Base-by-base conservation (phyloP, 2,329 filamentous ascomycete genomes). In the Xylariaceae sp. region DNA sequence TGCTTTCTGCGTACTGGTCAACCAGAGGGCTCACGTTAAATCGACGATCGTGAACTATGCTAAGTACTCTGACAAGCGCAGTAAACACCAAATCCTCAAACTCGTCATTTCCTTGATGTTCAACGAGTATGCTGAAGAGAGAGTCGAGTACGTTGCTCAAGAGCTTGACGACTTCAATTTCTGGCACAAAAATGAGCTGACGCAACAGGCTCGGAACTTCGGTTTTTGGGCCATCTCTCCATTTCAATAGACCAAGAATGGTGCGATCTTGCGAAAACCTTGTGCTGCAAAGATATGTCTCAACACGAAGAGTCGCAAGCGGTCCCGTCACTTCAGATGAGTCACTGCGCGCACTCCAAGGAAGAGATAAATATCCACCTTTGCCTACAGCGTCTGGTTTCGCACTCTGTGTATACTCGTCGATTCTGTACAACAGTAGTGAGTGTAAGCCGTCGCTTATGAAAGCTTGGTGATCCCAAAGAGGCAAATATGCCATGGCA, bases 141-240 rank as follows among this genome's bases (percentile, higher is more conserved):
- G 92, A 87, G 72, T 96, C 91, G 50, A 99, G 88, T 1, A 98
- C 92, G 67, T 96, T 90, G 61, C 85, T 89, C 6, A 98, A 79
- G 37, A 98, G 83, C 77, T 98, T 99, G 61, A 99, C 95, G 29
- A 99, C 91, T 75, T 99, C 96, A 53, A 98, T 96, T 72, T 99
- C 95, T 0, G 95, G 91, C 0, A 99, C 93, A 65, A 98, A 98
- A 17, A 93, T 87, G 45, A 98, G 85, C 64, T 93, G 88, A 70
- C 90, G 89, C 37, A 99, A 77, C 1, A 96, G 78, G 21, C 86
- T 82, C 1, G 90, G 81, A 1, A 98, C 80, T 31, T 93, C 87
- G 24, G 87, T 86, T 41, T 87, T 83, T 0, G 87, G 81, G 36
- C 88, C 82, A 11, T 94, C 89, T 69, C 87, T 91, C 95, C 95